These are phyloP conservation scores for Plectosphaerella cucumerina DNA, from an alignment of 2,329 filamentous ascomycete species.

Conservation along the genomic window DNA sequence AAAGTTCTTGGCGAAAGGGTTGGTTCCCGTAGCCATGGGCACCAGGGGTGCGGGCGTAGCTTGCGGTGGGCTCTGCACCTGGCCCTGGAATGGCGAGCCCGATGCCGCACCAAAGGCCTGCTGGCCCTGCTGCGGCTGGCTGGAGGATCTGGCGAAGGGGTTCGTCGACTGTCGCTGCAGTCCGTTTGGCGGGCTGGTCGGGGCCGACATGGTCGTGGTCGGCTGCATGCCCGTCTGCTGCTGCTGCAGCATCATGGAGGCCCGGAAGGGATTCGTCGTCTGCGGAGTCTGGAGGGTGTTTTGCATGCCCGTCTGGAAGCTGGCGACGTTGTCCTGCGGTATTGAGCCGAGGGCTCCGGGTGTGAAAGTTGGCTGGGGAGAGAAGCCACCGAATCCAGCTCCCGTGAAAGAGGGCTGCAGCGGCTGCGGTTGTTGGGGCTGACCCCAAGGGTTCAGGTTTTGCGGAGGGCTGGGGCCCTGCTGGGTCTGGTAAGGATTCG, in stretches of 20 bases:
- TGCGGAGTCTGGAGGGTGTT: slow-evolving; percentile 45
- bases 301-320: slow-evolving; percentile 43
- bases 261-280: slow-evolving; percentile 88
- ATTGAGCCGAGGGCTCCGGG: slow-evolving; percentile 50
- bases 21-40: slow-evolving; percentile 51
- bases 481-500: slow-evolving; percentile 38
- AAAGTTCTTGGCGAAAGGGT: slow-evolving; percentile 53
- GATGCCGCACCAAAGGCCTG: slow-evolving; percentile 27
- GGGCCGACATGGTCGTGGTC: slow-evolving; percentile 34
- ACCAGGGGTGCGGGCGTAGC: slow-evolving; percentile 36
- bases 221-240: slow-evolving; percentile 43
- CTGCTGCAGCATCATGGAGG: slow-evolving; percentile 72
- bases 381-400: slow-evolving; percentile 80
- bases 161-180: slow-evolving; percentile 68
- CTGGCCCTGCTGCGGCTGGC: slow-evolving; percentile 10
- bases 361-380: slow-evolving; percentile 58
- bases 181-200: slow-evolving; percentile 14
- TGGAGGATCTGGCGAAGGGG: slow-evolving; percentile 69
- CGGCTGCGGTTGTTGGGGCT: slow-evolving; percentile 32
- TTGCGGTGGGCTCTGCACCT: slow-evolving; percentile 27
- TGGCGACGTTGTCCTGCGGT: slow-evolving; percentile 51
- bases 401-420: slow-evolving; percentile 56
- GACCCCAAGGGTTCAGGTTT: slow-evolving; percentile 23
- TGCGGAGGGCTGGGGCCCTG: slow-evolving; percentile 33
- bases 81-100: slow-evolving; percentile 39